phyloP scores from a whole-genome alignment of 371 early-diverging fungal species.

The Dinochytrium kinnereticum region DNA sequence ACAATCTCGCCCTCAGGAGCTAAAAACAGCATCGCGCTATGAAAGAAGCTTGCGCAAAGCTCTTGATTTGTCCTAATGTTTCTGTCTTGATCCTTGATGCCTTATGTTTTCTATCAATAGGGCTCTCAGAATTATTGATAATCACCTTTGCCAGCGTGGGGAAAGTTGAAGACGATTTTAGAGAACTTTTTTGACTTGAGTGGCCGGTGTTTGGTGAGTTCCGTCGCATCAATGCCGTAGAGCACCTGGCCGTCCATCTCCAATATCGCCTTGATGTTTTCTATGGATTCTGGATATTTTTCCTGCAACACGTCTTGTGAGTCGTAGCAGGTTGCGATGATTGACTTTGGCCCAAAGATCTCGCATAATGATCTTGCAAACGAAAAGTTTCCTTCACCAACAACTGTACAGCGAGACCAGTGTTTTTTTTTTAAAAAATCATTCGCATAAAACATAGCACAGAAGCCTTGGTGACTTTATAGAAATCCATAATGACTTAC shows the following conservation, averaged over 20 bases:
- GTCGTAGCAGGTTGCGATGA: conserved; percentile 80
- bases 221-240: conserved; percentile 83
- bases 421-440: too few species aligned
- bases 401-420: neutral
- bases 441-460: too few species aligned
- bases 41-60: conserved; percentile 74
- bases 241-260: conserved; percentile 57
- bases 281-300: conserved; percentile 79
- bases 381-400: conserved; percentile 80
- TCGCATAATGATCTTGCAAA: conserved; percentile 71
- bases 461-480: too few species aligned
- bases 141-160: conserved; percentile 73
- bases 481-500: conserved; percentile 1
- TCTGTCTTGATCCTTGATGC: conserved; percentile 91
- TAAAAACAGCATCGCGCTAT: conserved; percentile 64
- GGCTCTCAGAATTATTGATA: neutral
- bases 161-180: conserved; percentile 95
- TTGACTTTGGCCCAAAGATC: conserved; percentile 55
- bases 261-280: conserved; percentile 64
- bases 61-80: conserved; percentile 86
- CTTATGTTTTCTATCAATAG: conserved; percentile 35
- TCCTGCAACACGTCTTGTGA: conserved; percentile 63
- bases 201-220: conserved; percentile 61
- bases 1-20: conserved; percentile 30
- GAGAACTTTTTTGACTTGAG: conserved; percentile 68